Conservation (phyloP, 108 stramenopile genomes). For the Stephanodiscus minutulus region DNA sequence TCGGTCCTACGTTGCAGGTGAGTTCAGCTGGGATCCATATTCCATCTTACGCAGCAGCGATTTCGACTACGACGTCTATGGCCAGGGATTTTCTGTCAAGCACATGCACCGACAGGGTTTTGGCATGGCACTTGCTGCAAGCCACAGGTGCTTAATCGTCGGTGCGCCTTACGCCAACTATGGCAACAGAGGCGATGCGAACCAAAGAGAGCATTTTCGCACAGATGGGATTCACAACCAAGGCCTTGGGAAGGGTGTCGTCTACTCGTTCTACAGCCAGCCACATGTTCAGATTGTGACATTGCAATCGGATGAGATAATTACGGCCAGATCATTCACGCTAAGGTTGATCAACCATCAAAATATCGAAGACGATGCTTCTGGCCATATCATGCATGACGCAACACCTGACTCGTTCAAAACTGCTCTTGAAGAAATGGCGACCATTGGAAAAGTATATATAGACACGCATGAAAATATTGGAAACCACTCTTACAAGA, state of each 20-base stretch:
- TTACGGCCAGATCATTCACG: conserved; percentile 50
- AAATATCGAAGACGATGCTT: conserved; percentile 16
- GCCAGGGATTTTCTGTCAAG: conserved; percentile 13
- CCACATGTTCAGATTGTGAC: conserved; percentile 55
- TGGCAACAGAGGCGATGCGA: conserved; percentile 30
- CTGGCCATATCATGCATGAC: conserved; percentile 29
- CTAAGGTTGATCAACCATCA: conserved; percentile 32
- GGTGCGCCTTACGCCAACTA: conserved; percentile 55
- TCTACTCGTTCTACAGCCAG: conserved; percentile 61
- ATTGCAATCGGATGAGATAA: conserved; percentile 51
- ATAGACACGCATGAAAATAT: conserved; percentile 28
- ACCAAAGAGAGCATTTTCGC: conserved; percentile 31
- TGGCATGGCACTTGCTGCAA: conserved; percentile 61
- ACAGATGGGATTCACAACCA: conserved; percentile 45
- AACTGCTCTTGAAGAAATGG: conserved; percentile 47
- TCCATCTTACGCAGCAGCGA: conserved; percentile 31
- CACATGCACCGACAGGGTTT: conserved; percentile 64
- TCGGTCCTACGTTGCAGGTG: conserved; percentile 26
- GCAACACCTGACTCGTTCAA: conserved; percentile 41
- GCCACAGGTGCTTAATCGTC: conserved; percentile 45
- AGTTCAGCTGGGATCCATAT: conserved; percentile 48
- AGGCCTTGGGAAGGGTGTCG: conserved; percentile 62
- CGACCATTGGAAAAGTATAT: conserved; percentile 56
- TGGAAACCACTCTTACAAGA: conserved; percentile 30
- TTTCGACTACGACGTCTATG: conserved; percentile 70